Conservation (phyloP, 495 filamentous ascomycete species). For the Xylaria longipes region DNA sequence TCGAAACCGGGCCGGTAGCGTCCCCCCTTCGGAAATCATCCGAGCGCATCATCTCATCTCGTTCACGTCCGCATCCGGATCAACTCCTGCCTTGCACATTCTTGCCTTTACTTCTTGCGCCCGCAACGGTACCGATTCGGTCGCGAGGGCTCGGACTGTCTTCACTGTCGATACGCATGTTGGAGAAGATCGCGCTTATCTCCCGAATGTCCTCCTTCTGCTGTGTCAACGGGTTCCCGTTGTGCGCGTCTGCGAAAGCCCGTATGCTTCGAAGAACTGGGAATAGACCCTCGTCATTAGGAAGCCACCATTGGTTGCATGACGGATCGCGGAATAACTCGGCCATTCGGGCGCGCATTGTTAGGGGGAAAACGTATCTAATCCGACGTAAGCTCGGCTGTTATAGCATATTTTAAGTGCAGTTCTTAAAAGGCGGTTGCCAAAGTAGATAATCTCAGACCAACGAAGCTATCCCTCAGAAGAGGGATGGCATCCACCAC, state of each 20-base stretch:
- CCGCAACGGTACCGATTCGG: no score
- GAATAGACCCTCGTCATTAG: constrained; percentile 76
- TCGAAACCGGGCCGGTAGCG: constrained; percentile 11
- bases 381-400: constrained; percentile 12
- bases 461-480: neutral
- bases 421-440: neutral
- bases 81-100: constrained; percentile 14
- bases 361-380: constrained; percentile 82
- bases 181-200: constrained; percentile 74
- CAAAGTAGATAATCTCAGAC: neutral
- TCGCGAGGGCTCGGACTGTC: constrained; percentile 26
- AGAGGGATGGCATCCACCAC: neutral
- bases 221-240: constrained; percentile 64
- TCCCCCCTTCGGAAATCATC: neutral
- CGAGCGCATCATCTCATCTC: neutral
- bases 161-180: constrained; percentile 45
- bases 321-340: constrained; percentile 72
- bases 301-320: constrained; percentile 84
- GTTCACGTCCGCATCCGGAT: neutral
- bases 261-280: constrained; percentile 76
- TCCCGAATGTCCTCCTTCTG: constrained; percentile 73
- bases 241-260: constrained; percentile 76
- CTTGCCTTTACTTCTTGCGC: constrained; percentile 17
- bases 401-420: constrained; percentile 29
- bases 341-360: constrained; percentile 75